Conservation (phyloP, 2,329 filamentous ascomycete genomes). For the Pseudocercospora cruenta region DNA sequence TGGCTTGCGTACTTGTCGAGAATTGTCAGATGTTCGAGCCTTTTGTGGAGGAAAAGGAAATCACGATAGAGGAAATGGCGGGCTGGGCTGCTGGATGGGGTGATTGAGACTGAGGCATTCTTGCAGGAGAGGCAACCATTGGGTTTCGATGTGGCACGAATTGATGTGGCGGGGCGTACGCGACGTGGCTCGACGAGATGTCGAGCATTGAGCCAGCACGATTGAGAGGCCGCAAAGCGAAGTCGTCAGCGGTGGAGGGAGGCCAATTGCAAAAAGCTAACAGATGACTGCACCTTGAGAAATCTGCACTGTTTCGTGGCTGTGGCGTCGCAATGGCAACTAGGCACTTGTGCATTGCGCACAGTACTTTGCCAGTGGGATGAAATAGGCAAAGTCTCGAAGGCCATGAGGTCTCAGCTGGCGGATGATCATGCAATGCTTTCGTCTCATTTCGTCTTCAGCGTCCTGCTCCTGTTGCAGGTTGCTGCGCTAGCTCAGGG, state of each 20-base stretch:
- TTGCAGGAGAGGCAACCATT: not conserved
- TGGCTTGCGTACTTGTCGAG: slow-evolving; percentile 78
- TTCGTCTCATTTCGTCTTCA: not conserved
- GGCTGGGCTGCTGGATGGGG: slow-evolving; percentile 63
- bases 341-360: not conserved
- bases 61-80: slow-evolving; percentile 69
- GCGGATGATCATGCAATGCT: slow-evolving; percentile 6
- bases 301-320: too few relatives aligned
- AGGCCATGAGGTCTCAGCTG: not conserved
- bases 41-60: slow-evolving; percentile 59
- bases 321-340: too few relatives aligned
- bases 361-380: not conserved
- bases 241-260: not conserved
- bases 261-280: too few relatives aligned
- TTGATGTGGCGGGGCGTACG: not conserved
- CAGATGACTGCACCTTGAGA: too few relatives aligned
- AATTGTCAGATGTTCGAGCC: slow-evolving; percentile 63
- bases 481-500: not conserved
- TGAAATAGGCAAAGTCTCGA: not conserved
- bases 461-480: slow-evolving; percentile 4
- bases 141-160: not conserved
- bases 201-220: not conserved
- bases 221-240: not conserved
- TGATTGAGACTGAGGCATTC: slow-evolving; percentile 31
- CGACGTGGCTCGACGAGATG: not conserved